Conservation (phyloP, 495 filamentous ascomycete genomes). For the Parathielavia appendiculata region DNA sequence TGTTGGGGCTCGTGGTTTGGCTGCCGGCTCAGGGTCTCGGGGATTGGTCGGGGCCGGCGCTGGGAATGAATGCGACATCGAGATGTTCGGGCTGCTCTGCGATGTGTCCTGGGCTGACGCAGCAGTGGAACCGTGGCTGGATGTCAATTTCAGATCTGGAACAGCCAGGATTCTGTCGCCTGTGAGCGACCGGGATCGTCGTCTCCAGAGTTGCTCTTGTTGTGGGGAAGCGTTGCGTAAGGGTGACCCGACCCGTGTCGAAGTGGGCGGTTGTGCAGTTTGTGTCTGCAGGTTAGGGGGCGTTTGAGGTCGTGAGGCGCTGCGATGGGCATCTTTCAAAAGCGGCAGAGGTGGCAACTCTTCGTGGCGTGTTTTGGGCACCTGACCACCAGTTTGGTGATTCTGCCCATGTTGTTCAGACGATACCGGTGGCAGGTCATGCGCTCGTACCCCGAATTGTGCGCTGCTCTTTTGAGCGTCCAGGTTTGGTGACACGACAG, state of each 20-base stretch:
- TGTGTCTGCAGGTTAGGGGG: constrained; percentile 16
- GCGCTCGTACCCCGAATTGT: neutral
- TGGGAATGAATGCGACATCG: constrained; percentile 16
- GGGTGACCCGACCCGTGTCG: constrained; percentile 15
- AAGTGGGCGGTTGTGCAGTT: constrained; percentile 16
- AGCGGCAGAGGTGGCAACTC: constrained; percentile 38
- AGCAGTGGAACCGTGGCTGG: constrained; percentile 44
- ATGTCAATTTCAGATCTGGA: constrained; percentile 40
- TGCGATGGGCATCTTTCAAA: constrained; percentile 31
- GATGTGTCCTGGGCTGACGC: constrained; percentile 20
- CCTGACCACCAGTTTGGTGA: constrained; percentile 13
- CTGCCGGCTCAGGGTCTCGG: constrained; percentile 6
- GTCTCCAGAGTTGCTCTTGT: constrained; percentile 41
- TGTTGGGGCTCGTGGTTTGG: constrained; percentile 17
- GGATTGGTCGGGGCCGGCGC: constrained; percentile 9
- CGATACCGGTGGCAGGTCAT: constrained; percentile 15
- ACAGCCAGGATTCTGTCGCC: constrained; percentile 38
- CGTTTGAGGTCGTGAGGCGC: constrained; percentile 14
- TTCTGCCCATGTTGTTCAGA: constrained; percentile 26
- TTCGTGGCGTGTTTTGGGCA: constrained; percentile 9
- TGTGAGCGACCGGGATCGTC: constrained; percentile 44
- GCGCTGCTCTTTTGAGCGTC: constrained; percentile 10
- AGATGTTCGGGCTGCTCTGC: constrained; percentile 4
- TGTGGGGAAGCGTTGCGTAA: constrained; percentile 29
- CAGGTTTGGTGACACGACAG: constrained; percentile 28